phyloP scores from a whole-genome alignment of 495 filamentous ascomycete species.

The Hypoxylon crocopeplum region DNA sequence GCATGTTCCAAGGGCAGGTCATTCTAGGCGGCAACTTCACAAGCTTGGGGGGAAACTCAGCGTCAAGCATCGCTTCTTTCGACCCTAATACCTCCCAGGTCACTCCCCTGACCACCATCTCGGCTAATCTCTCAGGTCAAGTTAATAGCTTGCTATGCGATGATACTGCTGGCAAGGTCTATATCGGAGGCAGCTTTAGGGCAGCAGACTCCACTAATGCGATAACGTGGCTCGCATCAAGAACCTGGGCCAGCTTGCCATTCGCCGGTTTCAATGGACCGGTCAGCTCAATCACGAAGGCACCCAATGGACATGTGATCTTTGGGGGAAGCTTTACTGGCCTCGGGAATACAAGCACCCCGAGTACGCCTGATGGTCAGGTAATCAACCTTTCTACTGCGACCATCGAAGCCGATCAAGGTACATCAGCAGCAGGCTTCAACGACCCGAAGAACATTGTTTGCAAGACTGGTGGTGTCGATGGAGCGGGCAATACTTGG shows the following conservation, averaged over 20 bases:
- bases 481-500: conserved; percentile 80
- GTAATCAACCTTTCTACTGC: conserved; percentile 83
- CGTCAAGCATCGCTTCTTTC: conserved; percentile 81
- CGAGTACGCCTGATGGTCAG: conserved; percentile 67
- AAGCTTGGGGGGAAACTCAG: conserved; percentile 77
- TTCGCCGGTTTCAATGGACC: conserved; percentile 96
- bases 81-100: conserved; percentile 71
- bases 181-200: conserved; percentile 86
- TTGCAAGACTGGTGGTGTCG: conserved; percentile 72
- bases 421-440: conserved; percentile 68
- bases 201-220: conserved; percentile 85
- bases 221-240: conserved; percentile 76
- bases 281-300: conserved; percentile 83
- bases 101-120: conserved; percentile 76
- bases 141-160: conserved; percentile 87
- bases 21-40: conserved; percentile 92
- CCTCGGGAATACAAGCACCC: conserved; percentile 78
- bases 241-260: conserved; percentile 82
- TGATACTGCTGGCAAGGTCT: conserved; percentile 79
- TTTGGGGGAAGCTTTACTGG: conserved; percentile 94
- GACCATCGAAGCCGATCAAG: conserved; percentile 69
- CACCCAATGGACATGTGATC: conserved; percentile 79
- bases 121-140: conserved; percentile 77
- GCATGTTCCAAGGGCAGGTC: conserved; percentile 80
- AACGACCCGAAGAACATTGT: conserved; percentile 82